A percentile compares a stretch with the other conserved stretches of the same genome.
These are phyloP conservation scores for Fistulinella prunicolor DNA, from an alignment of 768 basidiomycete genomes.

Conservation along the genomic window DNA sequence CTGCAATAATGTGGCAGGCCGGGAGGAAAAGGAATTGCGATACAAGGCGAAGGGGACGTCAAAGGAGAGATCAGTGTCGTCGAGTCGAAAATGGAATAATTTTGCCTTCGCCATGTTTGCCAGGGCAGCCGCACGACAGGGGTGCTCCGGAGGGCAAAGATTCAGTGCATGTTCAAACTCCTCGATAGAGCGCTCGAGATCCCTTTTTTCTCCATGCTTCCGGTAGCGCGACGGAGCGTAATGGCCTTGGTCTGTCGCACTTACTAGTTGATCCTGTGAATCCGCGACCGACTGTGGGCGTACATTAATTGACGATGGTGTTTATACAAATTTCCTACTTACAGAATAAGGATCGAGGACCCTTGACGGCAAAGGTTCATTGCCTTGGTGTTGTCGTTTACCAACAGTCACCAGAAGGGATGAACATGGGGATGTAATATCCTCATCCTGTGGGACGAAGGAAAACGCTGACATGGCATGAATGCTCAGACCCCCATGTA, in stretches of 20 bases:
- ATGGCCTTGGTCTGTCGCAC: background rate
- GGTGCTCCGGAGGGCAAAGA: background rate
- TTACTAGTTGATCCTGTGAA: background rate
- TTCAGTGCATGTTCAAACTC: background rate
- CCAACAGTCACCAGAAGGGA: too few species aligned
- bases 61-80: background rate
- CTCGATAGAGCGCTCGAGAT: background rate
- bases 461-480: too few species aligned
- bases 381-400: too few species aligned
- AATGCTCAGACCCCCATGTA: too few species aligned
- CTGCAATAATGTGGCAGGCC: background rate
- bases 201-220: background rate
- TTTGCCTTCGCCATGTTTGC: background rate
- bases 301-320: background rate
- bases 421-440: too few species aligned
- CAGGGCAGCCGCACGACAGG: background rate
- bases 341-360: too few species aligned
- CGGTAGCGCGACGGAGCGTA: background rate
- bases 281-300: background rate
- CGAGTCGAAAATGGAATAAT: background rate
- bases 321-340: too few species aligned
- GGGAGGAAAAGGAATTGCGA: background rate
- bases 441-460: too few species aligned
- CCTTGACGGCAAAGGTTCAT: background rate
- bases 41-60: background rate